Base-by-base conservation (phyloP, 257 asterid species). In the Petunia secreta region DNA sequence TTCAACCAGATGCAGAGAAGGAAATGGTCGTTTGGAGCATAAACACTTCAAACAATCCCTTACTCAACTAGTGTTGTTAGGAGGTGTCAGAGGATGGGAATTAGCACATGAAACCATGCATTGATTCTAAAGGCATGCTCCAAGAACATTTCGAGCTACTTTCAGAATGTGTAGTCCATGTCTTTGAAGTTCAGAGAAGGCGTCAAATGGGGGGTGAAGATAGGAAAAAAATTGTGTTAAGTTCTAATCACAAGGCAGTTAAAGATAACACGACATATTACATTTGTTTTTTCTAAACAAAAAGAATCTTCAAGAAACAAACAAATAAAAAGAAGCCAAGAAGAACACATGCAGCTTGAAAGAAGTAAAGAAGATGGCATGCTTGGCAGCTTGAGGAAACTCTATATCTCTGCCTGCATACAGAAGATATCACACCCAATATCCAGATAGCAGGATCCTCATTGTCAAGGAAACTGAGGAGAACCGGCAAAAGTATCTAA, bases 61-160 rank as follows among this genome's bases (percentile, higher is more conserved):
- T 64, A 2, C 11, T 64, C 11, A 64, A 64, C 1, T 64, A 39
- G 34, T 39, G 73, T 13, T 64, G 73, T 64, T 38, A 64, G 14
- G 48, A 5, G 34, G 73, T 38, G 6, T 34, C 6, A 39, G 73
- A 8, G 73, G 40, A 38, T 16, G 8, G 39, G 14, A 53, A 53
- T 53, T 53, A 53, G 8, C 73, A 65, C 38, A 65, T 65, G 73
- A 65, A 65, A 39, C 73, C 73, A 65, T 65, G 73, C 73, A 13
- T 65, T 5, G 73, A 3, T 39, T 64, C 73, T 38, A 39, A 38
- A 65, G 50, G 50, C 73, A 65, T 65, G 73, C 39, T 8, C 73
- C 73, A 39, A 39, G 73, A 64, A 39, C 36, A 65, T 25, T 25
- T 25, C 25, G 25, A 25, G 36, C 73, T 39, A 65, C 3, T 38